A percentile compares a stretch with the other conserved stretches of the same genome.
phyloP scores from a whole-genome alignment of 2,329 filamentous ascomycete species.

The Alternaria triticina region DNA sequence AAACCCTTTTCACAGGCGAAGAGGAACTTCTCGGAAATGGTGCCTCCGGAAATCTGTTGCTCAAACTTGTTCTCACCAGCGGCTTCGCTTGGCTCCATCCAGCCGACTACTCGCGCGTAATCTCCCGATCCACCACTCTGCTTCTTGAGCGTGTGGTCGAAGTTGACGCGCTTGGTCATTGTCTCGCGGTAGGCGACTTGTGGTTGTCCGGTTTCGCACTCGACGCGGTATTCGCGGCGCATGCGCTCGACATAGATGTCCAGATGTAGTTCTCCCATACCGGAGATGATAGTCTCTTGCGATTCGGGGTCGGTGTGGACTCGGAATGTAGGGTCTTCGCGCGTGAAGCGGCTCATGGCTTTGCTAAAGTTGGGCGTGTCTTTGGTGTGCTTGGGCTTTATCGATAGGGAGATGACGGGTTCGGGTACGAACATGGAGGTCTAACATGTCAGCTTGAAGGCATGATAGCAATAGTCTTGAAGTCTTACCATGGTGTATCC shows the following conservation, averaged over 20 bases:
- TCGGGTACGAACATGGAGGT: conserved; percentile 98
- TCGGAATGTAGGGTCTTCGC: conserved; percentile 96
- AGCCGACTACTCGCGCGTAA: conserved; percentile 90
- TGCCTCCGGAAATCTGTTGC: conserved; percentile 84
- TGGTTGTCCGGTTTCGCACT: conserved; percentile 93
- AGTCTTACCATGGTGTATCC: conserved; percentile 80
- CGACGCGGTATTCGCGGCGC: conserved; percentile 94
- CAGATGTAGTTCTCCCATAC: conserved; percentile 96
- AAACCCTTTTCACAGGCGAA: conserved; percentile 96
- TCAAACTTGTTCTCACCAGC: conserved; percentile 82
- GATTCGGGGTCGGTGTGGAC: conserved; percentile 91
- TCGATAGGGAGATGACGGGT: conserved; percentile 96
- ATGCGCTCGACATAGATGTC: conserved; percentile 98
- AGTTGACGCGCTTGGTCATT: conserved; percentile 77
- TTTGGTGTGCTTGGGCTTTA: conserved; percentile 92
- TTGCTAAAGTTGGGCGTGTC: conserved; percentile 96
- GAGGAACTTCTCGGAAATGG: conserved; percentile 94
- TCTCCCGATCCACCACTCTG: conserved; percentile 96
- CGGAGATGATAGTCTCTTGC: conserved; percentile 96
- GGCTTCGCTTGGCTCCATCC: conserved; percentile 81
- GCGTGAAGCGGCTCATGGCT: conserved; percentile 98
- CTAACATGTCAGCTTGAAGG: conserved; percentile 28
- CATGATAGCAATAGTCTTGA: neutral
- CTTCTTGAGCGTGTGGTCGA: conserved; percentile 93
- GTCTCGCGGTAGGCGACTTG: conserved; percentile 98